These are phyloP conservation scores for Aspergillus niger DNA, from an alignment of 2,329 filamentous ascomycete species.

Conservation along the genomic window DNA sequence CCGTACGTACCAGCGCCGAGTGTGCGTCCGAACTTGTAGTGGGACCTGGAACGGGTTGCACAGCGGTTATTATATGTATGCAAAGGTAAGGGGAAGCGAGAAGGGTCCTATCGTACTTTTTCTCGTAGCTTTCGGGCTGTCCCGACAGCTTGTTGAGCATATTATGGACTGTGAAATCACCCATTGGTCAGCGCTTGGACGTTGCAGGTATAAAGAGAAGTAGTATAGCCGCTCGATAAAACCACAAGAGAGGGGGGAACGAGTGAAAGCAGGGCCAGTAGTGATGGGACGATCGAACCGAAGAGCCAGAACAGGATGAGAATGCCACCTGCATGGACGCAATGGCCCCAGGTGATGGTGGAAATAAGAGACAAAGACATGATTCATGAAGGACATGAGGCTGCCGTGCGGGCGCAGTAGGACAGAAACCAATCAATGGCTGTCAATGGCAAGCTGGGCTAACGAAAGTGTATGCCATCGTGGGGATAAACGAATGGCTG, in stretches of 20 bases:
- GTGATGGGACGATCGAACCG: not conserved
- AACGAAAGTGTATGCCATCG: conserved; percentile 6
- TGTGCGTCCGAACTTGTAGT: conserved; percentile 89
- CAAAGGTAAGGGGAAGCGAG: conserved; percentile 8
- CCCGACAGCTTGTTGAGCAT: conserved; percentile 96
- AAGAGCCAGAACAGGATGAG: conserved; percentile 5
- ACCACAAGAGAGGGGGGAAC: not conserved
- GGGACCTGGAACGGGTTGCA: conserved; percentile 59
- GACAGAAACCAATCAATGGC: not conserved
- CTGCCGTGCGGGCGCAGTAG: not conserved
- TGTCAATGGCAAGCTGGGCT: conserved; percentile 10
- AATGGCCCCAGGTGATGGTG: not conserved
- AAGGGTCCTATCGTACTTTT: conserved; percentile 67
- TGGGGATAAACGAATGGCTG: not conserved
- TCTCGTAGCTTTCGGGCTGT: conserved; percentile 97
- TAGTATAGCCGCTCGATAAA: not conserved
- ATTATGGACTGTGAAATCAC: conserved; percentile 63
- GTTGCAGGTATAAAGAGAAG: not conserved
- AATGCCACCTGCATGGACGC: not conserved
- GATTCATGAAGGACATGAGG: not conserved
- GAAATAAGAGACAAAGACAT: not conserved
- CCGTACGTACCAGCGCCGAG: conserved; percentile 97
- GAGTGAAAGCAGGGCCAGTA: not conserved
- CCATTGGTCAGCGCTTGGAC: conserved; percentile 3
- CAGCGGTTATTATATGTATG: conserved; percentile 15